Percentiles rank a stretch among this genome's conserved stretches.
Evolutionary conservation across 192 early-diverging fungal genomes (phyloP).

Genomic region (Funneliformis mosseae): DNA sequence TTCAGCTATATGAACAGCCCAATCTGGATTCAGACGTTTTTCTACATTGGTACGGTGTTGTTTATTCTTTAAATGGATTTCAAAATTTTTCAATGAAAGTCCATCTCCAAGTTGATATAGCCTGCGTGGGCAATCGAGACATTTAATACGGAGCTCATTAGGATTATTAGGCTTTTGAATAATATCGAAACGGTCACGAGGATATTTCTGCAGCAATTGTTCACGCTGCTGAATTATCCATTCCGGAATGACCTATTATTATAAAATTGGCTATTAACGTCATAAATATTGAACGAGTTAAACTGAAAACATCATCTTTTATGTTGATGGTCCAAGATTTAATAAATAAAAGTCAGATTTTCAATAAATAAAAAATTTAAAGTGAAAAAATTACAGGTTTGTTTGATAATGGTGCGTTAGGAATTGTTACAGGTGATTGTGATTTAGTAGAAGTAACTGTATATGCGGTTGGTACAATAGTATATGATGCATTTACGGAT

Average conservation of each 20-base stretch:
- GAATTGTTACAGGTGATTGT: background rate
- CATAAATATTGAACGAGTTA: background rate
- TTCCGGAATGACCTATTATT: slow-evolving; percentile 37
- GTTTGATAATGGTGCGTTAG: background rate
- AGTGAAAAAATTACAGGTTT: background rate
- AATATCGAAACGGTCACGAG: slow-evolving; percentile 52
- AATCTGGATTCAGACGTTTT: slow-evolving; percentile 26
- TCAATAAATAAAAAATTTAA: background rate
- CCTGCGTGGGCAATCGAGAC: slow-evolving; percentile 55
- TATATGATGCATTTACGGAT: background rate
- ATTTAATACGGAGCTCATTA: slow-evolving; percentile 47
- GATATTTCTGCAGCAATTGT: slow-evolving; percentile 43
- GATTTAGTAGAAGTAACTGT: background rate
- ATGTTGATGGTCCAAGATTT: background rate
- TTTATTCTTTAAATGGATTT: slow-evolving; percentile 55
- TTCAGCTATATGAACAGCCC: background rate
- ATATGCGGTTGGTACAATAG: background rate
- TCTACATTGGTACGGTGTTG: slow-evolving; percentile 35
- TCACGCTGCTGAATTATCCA: slow-evolving; percentile 41
- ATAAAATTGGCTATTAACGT: background rate
- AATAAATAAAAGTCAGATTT: background rate
- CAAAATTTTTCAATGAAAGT: slow-evolving; percentile 51
- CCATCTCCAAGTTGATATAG: slow-evolving; percentile 53
- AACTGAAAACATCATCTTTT: background rate
- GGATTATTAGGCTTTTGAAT: slow-evolving; percentile 37